Evolutionary conservation across 2,329 filamentous ascomycete species (phyloP).

Genomic region (Talaromyces sp.): DNA sequence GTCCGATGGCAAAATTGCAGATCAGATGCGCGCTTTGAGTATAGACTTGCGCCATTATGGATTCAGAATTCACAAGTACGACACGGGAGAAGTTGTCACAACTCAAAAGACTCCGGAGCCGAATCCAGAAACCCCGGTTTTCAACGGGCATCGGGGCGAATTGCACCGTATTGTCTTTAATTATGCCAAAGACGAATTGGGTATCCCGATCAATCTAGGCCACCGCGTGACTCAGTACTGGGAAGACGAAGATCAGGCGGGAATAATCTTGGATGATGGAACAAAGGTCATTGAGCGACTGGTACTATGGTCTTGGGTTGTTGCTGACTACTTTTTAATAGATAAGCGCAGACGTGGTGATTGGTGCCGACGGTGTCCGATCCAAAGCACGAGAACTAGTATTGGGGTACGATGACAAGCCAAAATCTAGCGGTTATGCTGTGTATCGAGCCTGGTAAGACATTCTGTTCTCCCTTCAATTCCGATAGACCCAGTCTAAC

Average conservation of each 20-base stretch:
- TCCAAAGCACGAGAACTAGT: conserved; percentile 48
- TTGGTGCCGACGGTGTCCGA: conserved; percentile 52
- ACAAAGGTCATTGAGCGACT: conserved; percentile 25
- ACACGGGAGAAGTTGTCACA: conserved; percentile 54
- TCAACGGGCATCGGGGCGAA: conserved; percentile 58
- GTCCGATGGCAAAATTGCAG: conserved; percentile 44
- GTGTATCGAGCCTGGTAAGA: conserved; percentile 19
- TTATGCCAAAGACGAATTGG: conserved; percentile 49
- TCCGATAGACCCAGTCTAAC: neutral
- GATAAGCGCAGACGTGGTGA: conserved; percentile 42
- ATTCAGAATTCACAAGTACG: conserved; percentile 56
- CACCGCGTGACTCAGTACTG: conserved; percentile 49
- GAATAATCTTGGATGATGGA: conserved; percentile 47
- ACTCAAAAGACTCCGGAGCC: conserved; percentile 46
- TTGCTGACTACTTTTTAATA: neutral
- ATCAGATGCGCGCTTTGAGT: conserved; percentile 44
- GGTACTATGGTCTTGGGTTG: conserved; percentile 11
- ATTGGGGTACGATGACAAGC: conserved; percentile 27
- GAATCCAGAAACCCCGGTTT: conserved; percentile 46
- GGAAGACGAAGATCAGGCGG: conserved; percentile 47
- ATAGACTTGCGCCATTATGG: conserved; percentile 50
- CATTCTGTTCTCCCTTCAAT: neutral
- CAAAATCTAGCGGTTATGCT: conserved; percentile 26
- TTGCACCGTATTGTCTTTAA: conserved; percentile 55
- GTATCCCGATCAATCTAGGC: conserved; percentile 51